Conservation (phyloP, 805 yeast genomes). For the Candida quercuum region DNA sequence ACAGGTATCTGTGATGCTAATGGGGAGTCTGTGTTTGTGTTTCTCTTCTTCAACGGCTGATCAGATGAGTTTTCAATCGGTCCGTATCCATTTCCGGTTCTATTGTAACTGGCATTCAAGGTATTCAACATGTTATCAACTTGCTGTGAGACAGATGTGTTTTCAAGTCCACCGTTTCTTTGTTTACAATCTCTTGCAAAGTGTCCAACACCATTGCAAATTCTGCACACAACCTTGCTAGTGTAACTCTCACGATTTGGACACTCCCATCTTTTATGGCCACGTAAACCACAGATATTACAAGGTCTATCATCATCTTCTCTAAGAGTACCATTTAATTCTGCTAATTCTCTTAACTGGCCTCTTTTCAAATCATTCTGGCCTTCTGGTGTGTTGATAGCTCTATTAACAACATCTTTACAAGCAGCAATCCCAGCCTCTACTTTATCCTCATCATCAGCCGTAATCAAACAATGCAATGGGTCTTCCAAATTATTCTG, state of each 20-base stretch:
- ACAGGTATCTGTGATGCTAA: constrained; percentile 9
- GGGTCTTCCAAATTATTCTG: constrained; percentile 69
- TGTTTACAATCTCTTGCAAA: constrained; percentile 76
- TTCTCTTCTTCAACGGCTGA: constrained; percentile 14
- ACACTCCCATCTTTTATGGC: constrained; percentile 63
- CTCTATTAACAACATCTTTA: constrained; percentile 71
- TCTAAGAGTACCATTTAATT: constrained; percentile 88
- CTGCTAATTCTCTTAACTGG: constrained; percentile 88
- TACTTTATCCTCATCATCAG: constrained; percentile 74
- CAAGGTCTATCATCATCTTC: constrained; percentile 69
- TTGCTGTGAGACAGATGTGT: constrained; percentile 37
- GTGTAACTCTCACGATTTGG: constrained; percentile 48
- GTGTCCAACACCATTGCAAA: constrained; percentile 83
- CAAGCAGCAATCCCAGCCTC: constrained; percentile 70
- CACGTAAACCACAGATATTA: constrained; percentile 57
- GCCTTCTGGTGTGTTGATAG: constrained; percentile 86
- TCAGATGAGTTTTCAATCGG: neutral
- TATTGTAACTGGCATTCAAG: constrained; percentile 28
- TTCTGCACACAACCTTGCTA: constrained; percentile 58
- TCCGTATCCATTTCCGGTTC: neutral
- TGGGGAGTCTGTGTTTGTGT: constrained; percentile 4
- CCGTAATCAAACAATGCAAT: constrained; percentile 80
- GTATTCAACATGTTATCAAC: constrained; percentile 47
- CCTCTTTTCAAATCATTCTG: constrained; percentile 88
- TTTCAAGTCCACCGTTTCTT: constrained; percentile 8